Conservation (phyloP, 1,284 basidiomycete genomes). For the Entoloma clypeatum region DNA sequence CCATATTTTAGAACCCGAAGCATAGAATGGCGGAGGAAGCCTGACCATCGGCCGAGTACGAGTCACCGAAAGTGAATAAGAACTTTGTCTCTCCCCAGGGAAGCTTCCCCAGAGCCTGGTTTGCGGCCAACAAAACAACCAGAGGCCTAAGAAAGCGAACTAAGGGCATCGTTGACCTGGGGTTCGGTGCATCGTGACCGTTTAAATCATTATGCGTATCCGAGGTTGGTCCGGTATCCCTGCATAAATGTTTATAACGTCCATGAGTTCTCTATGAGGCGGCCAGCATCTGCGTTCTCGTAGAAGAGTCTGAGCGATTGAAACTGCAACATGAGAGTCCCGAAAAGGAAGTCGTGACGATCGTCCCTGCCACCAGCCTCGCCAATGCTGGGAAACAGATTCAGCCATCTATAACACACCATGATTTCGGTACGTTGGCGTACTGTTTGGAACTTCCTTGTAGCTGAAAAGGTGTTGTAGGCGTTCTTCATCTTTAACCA, state of each 20-base stretch:
- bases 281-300: background rate
- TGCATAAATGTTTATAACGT: conserved; percentile 5
- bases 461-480: conserved; percentile 34
- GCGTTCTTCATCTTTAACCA: conserved; percentile 99
- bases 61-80: conserved; percentile 58
- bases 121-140: conserved; percentile 2
- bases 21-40: background rate
- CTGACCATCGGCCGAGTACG: conserved; percentile 39
- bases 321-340: conserved; percentile 5
- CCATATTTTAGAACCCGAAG: background rate
- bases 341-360: conserved; percentile 12
- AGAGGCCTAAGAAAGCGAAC: conserved; percentile 1
- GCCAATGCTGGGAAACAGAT: conserved; percentile 7
- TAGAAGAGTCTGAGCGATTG: conserved; percentile 3
- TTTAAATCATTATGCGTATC: conserved; percentile 1
- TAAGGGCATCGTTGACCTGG: conserved; percentile 7
- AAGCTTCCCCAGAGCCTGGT: conserved; percentile 24
- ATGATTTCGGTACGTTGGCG: conserved; percentile 26
- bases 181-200: background rate
- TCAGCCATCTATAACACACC: conserved; percentile 5
- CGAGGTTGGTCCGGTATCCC: conserved; percentile 8
- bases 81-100: conserved; percentile 44
- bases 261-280: conserved; percentile 1
- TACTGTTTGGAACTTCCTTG: background rate
- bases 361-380: conserved; percentile 1